Conservation (phyloP, 805 yeast species). For the Cyberlindnera lachancei region DNA sequence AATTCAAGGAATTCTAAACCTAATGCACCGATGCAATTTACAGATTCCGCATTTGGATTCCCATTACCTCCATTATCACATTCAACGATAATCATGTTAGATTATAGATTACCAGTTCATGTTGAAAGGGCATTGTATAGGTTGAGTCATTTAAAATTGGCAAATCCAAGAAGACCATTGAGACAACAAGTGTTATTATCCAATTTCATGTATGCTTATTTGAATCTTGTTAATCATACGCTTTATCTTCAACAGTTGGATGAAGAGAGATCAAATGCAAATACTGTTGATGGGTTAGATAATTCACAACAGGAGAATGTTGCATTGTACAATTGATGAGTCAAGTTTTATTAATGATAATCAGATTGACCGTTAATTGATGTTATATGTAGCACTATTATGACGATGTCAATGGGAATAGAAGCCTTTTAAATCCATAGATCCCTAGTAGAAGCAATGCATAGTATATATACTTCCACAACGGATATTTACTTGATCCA, state of each 20-base stretch:
- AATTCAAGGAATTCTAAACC: conserved; percentile 32
- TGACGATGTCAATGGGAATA: conserved; percentile 14
- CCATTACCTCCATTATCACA: conserved; percentile 76
- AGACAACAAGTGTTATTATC: conserved; percentile 89
- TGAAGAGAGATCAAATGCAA: conserved; percentile 21
- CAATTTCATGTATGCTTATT: conserved; percentile 95
- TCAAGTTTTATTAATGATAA: no score
- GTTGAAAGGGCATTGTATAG: conserved; percentile 95
- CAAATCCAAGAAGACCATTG: conserved; percentile 87
- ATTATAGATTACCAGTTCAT: conserved; percentile 84
- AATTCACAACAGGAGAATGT: no score
- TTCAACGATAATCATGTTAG: conserved; percentile 73
- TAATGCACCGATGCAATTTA: conserved; percentile 49
- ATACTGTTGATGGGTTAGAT: no score
- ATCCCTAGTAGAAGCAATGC: conserved; percentile 36
- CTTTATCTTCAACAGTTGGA: conserved; percentile 62
- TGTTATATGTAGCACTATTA: not conserved
- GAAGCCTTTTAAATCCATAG: conserved; percentile 26
- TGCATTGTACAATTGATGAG: no score
- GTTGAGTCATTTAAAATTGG: conserved; percentile 84
- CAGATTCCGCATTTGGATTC: conserved; percentile 83
- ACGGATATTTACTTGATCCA: conserved; percentile 7
- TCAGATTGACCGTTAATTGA: no score
- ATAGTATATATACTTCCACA: conserved; percentile 31
- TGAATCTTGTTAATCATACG: conserved; percentile 90